These are phyloP conservation scores for Tylopilus felleus DNA, from an alignment of 768 basidiomycete species.

Conservation along the genomic window DNA sequence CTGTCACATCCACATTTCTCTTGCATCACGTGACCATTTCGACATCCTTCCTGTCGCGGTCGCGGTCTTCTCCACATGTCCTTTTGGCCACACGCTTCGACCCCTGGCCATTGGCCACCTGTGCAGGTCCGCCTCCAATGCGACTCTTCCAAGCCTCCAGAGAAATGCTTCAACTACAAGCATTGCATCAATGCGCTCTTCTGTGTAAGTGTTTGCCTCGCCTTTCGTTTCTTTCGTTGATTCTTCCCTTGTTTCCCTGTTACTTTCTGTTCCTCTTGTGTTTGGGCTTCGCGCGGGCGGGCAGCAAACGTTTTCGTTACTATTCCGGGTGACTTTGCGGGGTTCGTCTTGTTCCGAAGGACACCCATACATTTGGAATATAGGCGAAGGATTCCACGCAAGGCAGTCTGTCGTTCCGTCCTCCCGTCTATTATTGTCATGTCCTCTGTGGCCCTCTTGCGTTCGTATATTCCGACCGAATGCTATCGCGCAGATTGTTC, in stretches of 20 bases:
- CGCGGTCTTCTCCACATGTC: no score
- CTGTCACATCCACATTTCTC: conserved; percentile 4
- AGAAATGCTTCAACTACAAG: conserved; percentile 88
- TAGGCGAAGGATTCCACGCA: no score
- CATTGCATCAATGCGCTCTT: conserved; percentile 85
- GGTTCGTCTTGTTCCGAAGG: conserved; percentile 5
- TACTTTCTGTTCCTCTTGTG: no score
- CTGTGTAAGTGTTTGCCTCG: conserved; percentile 50
- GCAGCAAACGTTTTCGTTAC: neutral
- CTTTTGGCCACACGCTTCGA: neutral
- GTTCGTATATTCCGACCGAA: no score
- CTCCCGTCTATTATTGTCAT: neutral
- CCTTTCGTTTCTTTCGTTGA: neutral
- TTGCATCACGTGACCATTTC: conserved; percentile 17
- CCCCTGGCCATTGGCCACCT: neutral
- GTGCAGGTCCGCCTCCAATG: conserved; percentile 75
- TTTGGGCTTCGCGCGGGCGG: neutral
- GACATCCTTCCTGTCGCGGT: neutral
- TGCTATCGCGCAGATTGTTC: neutral
- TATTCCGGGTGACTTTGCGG: neutral
- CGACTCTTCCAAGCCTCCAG: conserved; percentile 84
- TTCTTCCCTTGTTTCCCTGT: no score
- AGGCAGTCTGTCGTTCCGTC: neutral
- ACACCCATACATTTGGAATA: neutral
- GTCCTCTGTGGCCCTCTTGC: neutral